Conservation (phyloP, 2,329 filamentous ascomycete genomes). For the Epichloe typhina region DNA sequence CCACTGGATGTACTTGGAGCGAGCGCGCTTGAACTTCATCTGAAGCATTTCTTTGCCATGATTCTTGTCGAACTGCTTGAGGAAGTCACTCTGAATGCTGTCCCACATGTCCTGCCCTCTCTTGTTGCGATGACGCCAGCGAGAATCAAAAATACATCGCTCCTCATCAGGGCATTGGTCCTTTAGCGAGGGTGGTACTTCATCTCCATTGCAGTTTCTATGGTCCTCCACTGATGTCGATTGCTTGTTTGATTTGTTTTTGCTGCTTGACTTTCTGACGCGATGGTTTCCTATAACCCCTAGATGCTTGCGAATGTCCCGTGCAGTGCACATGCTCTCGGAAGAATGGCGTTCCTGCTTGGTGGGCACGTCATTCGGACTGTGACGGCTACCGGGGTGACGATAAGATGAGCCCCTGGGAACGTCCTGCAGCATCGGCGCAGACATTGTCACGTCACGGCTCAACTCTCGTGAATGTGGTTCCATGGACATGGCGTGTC, state of each 20-base stretch:
- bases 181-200: constrained; percentile 27
- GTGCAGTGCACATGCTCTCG: constrained; percentile 3
- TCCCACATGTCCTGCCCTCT: constrained; percentile 49
- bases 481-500: constrained; percentile 12
- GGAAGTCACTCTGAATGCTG: constrained; percentile 33
- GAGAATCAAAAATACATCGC: constrained; percentile 35
- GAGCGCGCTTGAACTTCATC: constrained; percentile 41
- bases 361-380: constrained; percentile 9
- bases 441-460: constrained; percentile 4
- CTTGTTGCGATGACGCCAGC: constrained; percentile 29
- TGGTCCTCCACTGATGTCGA: constrained; percentile 17
- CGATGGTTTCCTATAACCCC: constrained; percentile 10
- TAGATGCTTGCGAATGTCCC: constrained; percentile 10
- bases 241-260: constrained; percentile 6
- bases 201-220: constrained; percentile 21
- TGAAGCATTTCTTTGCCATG: constrained; percentile 37
- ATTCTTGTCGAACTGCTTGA: constrained; percentile 19
- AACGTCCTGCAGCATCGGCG: constrained; percentile 13
- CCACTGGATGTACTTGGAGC: constrained; percentile 36
- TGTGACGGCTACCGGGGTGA: constrained; percentile 12
- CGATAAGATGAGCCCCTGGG: constrained; percentile 11
- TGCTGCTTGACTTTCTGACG: constrained; percentile 15
- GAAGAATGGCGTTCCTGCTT: background rate
- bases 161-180: constrained; percentile 33
- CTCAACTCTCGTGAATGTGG: constrained; percentile 14